Evolutionary conservation across 2,329 filamentous ascomycete species (phyloP), one percentile per base, ranked within the genome.

Genomic region (Fusarium chaquense): DNA sequence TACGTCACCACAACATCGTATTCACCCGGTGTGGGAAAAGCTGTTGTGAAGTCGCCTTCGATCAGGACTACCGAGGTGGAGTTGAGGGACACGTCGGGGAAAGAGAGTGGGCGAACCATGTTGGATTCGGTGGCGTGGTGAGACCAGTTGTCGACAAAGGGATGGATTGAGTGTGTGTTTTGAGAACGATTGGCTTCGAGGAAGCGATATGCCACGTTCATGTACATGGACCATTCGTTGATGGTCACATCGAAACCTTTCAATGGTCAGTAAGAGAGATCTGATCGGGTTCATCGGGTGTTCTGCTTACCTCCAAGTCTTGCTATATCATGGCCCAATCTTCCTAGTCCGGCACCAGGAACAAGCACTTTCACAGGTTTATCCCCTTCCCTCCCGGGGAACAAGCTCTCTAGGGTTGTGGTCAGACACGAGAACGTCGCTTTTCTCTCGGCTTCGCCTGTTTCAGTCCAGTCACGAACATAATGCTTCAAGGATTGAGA

Each of bases 201-300:
- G 65, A 82, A 86, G 2, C 86, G 82, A 64, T 87, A 87, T 0
- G 81, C 83, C 2, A 85, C 65, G 61, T 87, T 87, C 83, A 88
- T 86, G 65, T 83, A 88, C 76, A 84, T 82, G 1, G 85, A 87
- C 83, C 83, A 88, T 75, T 89, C 86, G 67, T 88, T 89, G 55
- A 82, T 77, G 0, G 84, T 86, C 0, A 87, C 86, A 26, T 86
- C 78, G 58, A 86, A 86, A 2, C 79, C 83, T 82, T 4, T 2
- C 5, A 1, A 13, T 0, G 2, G 13, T 63, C 1, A 63, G 47
- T 0, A 32, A 18, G 6, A 2, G n/a, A 15, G 5, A 3, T 5
- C 15, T 0, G 16, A 3, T 20, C 20, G n/a, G 3, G 3, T 15
- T 20, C 9, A 13, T 20, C 4, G 7, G n/a, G 8, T 40, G 20